Conservation (phyloP, 2,329 filamentous ascomycete species). For the Fragosphaeria purpurea region DNA sequence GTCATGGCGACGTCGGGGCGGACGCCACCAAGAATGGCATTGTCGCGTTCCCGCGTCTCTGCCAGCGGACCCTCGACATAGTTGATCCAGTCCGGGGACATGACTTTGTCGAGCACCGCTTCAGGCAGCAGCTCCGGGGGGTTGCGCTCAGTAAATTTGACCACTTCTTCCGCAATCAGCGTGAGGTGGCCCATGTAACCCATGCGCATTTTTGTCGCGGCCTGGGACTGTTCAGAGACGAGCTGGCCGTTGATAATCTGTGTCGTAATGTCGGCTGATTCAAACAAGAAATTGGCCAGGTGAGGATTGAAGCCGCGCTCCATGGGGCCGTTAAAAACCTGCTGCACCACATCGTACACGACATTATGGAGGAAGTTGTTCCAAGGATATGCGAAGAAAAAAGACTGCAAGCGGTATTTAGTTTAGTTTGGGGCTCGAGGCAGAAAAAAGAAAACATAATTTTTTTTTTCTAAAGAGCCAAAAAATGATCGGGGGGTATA, state of each 20-base stretch:
- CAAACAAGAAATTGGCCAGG: slow-evolving; percentile 85
- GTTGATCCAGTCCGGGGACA: slow-evolving; percentile 82
- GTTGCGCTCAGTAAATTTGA: slow-evolving; percentile 94
- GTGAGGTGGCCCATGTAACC: slow-evolving; percentile 99
- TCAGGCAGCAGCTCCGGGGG: slow-evolving; percentile 79
- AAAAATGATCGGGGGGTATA: not conserved
- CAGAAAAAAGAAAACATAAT: not conserved
- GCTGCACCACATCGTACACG: slow-evolving; percentile 96
- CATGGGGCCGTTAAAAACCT: slow-evolving; percentile 98
- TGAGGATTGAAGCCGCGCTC: slow-evolving; percentile 87
- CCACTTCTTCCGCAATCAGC: slow-evolving; percentile 93
- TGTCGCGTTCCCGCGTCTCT: slow-evolving; percentile 90
- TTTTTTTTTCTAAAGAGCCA: not conserved
- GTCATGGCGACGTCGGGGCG: slow-evolving; percentile 82
- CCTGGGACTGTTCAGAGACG: slow-evolving; percentile 76
- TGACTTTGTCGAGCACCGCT: slow-evolving; percentile 75
- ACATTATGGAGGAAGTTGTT: slow-evolving; percentile 99
- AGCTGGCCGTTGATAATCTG: slow-evolving; percentile 87
- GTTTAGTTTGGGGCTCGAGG: too few species aligned
- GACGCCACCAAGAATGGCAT: slow-evolving; percentile 94
- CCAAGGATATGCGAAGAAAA: slow-evolving; percentile 98
- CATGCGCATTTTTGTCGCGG: slow-evolving; percentile 75
- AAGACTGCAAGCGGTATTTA: slow-evolving; percentile 50
- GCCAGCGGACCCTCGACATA: slow-evolving; percentile 91
- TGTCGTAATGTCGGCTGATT: slow-evolving; percentile 78